Conservation (phyloP, 1,284 basidiomycete species). For the Gastroboletus turbinatus region DNA sequence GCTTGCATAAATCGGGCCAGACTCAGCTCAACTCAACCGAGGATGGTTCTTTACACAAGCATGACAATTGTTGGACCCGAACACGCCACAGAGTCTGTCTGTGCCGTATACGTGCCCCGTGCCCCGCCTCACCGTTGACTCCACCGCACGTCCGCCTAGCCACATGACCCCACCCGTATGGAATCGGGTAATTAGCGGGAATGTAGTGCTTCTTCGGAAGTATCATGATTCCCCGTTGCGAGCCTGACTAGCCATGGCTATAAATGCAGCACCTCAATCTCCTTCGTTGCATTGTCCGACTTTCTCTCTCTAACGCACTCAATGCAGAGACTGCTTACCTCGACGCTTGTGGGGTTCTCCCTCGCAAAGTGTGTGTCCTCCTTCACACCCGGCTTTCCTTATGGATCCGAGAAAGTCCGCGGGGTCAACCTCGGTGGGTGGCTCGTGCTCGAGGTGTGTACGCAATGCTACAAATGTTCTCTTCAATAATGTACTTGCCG, state of each 20-base stretch:
- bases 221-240: slow-evolving; percentile 6
- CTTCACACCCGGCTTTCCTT: slow-evolving; percentile 45
- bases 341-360: slow-evolving; percentile 17
- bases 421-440: slow-evolving; percentile 69
- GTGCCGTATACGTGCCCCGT: slow-evolving; percentile 2
- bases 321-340: slow-evolving; percentile 15
- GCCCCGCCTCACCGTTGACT: not conserved
- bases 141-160: not conserved
- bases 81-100: not conserved
- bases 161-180: not conserved
- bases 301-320: not conserved
- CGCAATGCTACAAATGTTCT: not conserved
- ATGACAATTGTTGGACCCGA: not conserved
- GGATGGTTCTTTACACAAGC: not conserved
- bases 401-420: slow-evolving; percentile 49
- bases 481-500: not conserved
- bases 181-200: slow-evolving; percentile 6
- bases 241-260: slow-evolving; percentile 2
- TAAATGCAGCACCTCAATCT: slow-evolving; percentile 17
- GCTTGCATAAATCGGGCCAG: not conserved
- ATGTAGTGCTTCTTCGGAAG: slow-evolving; percentile 5
- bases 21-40: not conserved
- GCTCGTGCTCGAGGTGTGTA: slow-evolving; percentile 70
- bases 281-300: not conserved
- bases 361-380: slow-evolving; percentile 20